phyloP scores from a whole-genome alignment of 2,329 filamentous ascomycete genomes.

The Hymenoscyphus linearis region DNA sequence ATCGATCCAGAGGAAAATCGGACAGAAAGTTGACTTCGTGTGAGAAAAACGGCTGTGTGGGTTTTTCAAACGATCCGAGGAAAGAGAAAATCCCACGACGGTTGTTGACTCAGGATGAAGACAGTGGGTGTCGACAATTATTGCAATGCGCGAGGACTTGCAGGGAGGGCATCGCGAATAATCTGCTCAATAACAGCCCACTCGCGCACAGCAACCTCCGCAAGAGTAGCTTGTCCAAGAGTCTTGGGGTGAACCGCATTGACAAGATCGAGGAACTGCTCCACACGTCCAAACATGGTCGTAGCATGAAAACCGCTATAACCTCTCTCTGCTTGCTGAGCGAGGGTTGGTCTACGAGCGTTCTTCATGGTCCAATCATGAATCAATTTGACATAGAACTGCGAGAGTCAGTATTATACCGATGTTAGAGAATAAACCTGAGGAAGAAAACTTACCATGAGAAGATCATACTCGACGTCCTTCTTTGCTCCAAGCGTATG shows the following conservation, averaged over 20 bases:
- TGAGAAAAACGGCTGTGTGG: not conserved
- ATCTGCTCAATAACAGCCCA: conserved; percentile 45
- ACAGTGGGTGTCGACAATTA: not conserved
- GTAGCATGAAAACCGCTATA: conserved; percentile 5
- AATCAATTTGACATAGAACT: conserved; percentile 55
- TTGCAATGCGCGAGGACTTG: not conserved
- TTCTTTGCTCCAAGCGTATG: conserved; percentile 48
- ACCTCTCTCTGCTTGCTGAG: conserved; percentile 34
- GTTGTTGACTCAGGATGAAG: not conserved
- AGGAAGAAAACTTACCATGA: conserved; percentile 43
- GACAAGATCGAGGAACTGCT: conserved; percentile 43
- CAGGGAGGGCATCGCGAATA: conserved; percentile 33
- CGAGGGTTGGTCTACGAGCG: conserved; percentile 37
- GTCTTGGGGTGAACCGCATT: conserved; percentile 4
- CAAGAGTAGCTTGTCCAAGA: conserved; percentile 39
- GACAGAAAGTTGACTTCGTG: not conserved
- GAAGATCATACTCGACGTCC: conserved; percentile 44
- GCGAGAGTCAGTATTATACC: conserved; percentile 5
- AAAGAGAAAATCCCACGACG: not conserved
- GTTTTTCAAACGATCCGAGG: not conserved
- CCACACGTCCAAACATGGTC: conserved; percentile 36
- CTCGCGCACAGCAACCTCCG: conserved; percentile 42
- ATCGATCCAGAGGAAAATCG: not conserved
- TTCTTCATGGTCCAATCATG: conserved; percentile 45
- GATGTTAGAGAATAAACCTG: not conserved